These are phyloP conservation scores for Nemania serpens DNA, from an alignment of 2,329 filamentous ascomycete species.

Conservation along the genomic window DNA sequence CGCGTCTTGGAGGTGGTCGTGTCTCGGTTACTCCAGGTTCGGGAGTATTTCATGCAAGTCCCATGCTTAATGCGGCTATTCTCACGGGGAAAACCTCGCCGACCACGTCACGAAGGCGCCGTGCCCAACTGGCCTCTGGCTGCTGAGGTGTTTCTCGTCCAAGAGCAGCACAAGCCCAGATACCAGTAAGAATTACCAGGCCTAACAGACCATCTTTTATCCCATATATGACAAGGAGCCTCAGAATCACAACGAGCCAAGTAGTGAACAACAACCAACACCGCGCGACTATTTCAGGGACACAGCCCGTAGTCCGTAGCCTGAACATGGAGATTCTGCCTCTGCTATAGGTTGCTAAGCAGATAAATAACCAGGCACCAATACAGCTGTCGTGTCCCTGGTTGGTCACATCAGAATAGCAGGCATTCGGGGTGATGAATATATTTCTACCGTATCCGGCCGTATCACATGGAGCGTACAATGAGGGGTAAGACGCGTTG, in stretches of 20 bases:
- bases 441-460: constrained; percentile 30
- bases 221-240: background rate
- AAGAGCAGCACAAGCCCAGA: background rate
- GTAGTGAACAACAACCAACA: background rate
- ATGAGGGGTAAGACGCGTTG: constrained; percentile 14
- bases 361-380: background rate
- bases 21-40: constrained; percentile 26
- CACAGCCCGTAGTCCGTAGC: background rate
- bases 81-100: constrained; percentile 20
- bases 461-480: constrained; percentile 29
- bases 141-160: background rate
- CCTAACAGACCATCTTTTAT: background rate
- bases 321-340: background rate
- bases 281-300: background rate
- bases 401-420: constrained; percentile 22
- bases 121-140: background rate
- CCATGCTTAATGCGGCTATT: constrained; percentile 23
- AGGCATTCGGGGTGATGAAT: constrained; percentile 10
- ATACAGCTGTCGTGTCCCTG: constrained; percentile 27
- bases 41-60: constrained; percentile 23
- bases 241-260: background rate
- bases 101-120: background rate
- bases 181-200: no score
- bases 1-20: background rate
- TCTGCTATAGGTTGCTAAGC: constrained; percentile 1